Percentiles rank a stretch among this genome's conserved stretches.
These are phyloP conservation scores for Penicillium sp. DNA, from an alignment of 2,329 filamentous ascomycete genomes.

Conservation along the genomic window DNA sequence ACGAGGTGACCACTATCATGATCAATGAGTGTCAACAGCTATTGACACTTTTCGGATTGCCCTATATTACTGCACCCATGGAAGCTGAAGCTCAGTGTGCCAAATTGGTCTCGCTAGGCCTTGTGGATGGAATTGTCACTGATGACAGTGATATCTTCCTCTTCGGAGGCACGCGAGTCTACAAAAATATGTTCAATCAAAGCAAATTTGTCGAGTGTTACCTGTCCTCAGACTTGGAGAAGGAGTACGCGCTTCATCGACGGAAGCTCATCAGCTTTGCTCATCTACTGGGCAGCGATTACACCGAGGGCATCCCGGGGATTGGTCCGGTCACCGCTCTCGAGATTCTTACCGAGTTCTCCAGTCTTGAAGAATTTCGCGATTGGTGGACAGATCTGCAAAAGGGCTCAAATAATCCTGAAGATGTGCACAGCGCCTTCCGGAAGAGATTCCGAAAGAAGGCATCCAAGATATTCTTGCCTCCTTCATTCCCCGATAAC, in stretches of 20 bases:
- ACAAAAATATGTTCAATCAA: conserved; percentile 99
- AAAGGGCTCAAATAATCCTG: conserved; percentile 55
- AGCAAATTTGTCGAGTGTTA: conserved; percentile 99
- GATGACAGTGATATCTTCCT: conserved; percentile 96
- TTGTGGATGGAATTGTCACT: conserved; percentile 96
- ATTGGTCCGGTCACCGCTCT: conserved; percentile 92
- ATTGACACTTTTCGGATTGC: conserved; percentile 83
- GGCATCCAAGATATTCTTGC: conserved; percentile 79
- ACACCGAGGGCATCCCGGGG: conserved; percentile 85
- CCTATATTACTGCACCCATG: conserved; percentile 97
- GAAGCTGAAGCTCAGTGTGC: conserved; percentile 98
- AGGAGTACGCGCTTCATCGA: conserved; percentile 83
- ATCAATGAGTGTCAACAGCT: conserved; percentile 90
- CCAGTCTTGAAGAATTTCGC: conserved; percentile 66
- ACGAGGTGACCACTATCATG: conserved; percentile 96
- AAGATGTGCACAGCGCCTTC: conserved; percentile 62
- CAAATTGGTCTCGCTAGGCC: conserved; percentile 75
- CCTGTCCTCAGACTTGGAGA: conserved; percentile 74
- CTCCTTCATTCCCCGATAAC: conserved; percentile 70
- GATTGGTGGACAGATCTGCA: conserved; percentile 87
- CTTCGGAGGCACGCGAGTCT: conserved; percentile 91
- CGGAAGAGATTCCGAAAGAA: conserved; percentile 84
- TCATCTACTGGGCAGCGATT: conserved; percentile 88
- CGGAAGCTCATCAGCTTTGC: conserved; percentile 84
- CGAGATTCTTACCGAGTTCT: conserved; percentile 90